Percentiles rank a stretch among this genome's conserved stretches.
These are phyloP conservation scores for Takashimella tepidaria DNA, from an alignment of 1,284 basidiomycete species.

Conservation along the genomic window DNA sequence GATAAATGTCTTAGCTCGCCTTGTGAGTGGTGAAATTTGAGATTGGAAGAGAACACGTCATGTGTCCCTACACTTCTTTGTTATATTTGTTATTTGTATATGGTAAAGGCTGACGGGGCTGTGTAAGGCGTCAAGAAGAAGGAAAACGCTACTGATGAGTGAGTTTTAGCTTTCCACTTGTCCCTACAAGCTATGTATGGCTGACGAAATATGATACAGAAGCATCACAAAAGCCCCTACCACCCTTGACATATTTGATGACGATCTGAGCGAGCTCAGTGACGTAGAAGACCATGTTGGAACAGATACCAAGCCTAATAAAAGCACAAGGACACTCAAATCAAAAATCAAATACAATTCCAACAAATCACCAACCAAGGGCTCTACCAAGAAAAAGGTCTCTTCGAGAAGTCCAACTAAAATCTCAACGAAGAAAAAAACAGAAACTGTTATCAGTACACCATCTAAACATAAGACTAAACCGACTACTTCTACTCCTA, in stretches of 20 bases:
- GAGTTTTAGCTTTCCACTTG: too few relatives aligned
- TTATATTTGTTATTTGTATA: too few relatives aligned
- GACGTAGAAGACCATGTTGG: not conserved
- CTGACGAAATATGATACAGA: too few relatives aligned
- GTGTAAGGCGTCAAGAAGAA: not conserved
- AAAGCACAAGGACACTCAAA: not conserved
- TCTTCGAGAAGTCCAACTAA: not conserved
- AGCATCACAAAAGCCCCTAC: not conserved
- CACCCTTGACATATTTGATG: not conserved
- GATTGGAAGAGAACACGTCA: too few relatives aligned
- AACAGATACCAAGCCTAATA: not conserved
- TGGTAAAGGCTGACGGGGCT: not conserved
- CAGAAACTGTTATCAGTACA: not conserved
- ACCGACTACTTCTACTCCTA: constrained; percentile 3
- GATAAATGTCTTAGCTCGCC: constrained; percentile 28
- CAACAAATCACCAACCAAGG: constrained; percentile 4
- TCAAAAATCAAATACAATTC: not conserved
- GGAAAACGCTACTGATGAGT: not conserved
- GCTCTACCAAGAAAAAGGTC: not conserved
- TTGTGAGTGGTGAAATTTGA: constrained; percentile 20
- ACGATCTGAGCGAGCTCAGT: constrained; percentile 12
- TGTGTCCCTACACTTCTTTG: too few relatives aligned
- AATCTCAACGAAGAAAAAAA: constrained; percentile 1
- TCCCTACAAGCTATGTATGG: too few relatives aligned
- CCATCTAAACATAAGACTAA: not conserved